These are phyloP conservation scores for Lactarius deliciosus DNA, from an alignment of 768 basidiomycete species.

Conservation along the genomic window DNA sequence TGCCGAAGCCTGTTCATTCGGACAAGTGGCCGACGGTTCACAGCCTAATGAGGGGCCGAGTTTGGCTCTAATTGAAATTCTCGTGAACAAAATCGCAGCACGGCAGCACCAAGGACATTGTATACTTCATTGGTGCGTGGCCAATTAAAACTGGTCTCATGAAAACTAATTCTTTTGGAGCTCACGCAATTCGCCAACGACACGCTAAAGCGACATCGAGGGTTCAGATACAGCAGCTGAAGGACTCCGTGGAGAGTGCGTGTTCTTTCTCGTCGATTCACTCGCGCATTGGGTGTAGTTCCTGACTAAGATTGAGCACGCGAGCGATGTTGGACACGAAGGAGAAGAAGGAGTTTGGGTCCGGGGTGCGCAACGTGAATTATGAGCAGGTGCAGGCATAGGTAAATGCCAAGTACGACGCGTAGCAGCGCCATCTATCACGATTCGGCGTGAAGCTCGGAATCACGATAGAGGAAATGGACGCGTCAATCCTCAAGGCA, in stretches of 20 bases:
- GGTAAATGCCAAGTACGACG: conserved; percentile 97
- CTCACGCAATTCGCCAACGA: conserved; percentile 70
- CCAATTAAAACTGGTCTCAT: not conserved
- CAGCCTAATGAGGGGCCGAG: too few species aligned
- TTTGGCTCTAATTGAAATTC: too few species aligned
- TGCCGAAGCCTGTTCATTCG: too few species aligned
- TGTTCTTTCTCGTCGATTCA: conserved; percentile 94
- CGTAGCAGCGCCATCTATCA: conserved; percentile 93
- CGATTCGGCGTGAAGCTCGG: conserved; percentile 93
- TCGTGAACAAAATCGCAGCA: conserved; percentile 37
- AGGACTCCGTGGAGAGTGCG: conserved; percentile 95
- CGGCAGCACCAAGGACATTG: conserved; percentile 60
- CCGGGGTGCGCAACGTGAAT: conserved; percentile 91
- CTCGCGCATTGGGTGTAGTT: conserved; percentile 94
- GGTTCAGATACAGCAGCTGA: conserved; percentile 81
- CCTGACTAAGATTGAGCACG: conserved; percentile 94
- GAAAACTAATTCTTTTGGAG: conserved; percentile 41
- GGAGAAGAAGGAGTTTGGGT: conserved; percentile 90
- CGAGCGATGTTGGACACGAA: conserved; percentile 98
- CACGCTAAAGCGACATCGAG: conserved; percentile 81
- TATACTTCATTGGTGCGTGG: conserved; percentile 72
- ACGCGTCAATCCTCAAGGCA: conserved; percentile 87
- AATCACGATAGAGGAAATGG: conserved; percentile 96
- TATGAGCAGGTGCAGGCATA: conserved; percentile 97
- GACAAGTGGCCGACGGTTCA: too few species aligned